Evolutionary conservation across 2,329 filamentous ascomycete species (phyloP).

Genomic region (Monosporascus sp.): DNA sequence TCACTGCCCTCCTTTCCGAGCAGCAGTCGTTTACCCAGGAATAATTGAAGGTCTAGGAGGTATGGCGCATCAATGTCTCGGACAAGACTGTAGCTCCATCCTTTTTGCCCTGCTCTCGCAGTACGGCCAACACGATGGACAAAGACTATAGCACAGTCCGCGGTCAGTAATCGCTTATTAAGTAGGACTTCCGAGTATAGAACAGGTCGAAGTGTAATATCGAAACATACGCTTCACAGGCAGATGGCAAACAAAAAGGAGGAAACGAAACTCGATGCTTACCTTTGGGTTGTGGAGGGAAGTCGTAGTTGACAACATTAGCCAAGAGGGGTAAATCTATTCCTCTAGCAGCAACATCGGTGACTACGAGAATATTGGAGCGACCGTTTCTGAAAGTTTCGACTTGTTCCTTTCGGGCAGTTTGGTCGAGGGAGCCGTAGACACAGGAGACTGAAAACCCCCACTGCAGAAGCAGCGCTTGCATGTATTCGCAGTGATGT

Average conservation of each 20-base stretch:
- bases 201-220: neutral
- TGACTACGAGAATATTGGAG: constrained; percentile 89
- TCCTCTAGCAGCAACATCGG: constrained; percentile 92
- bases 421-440: constrained; percentile 92
- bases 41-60: constrained; percentile 87
- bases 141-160: constrained; percentile 50
- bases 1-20: constrained; percentile 60
- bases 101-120: constrained; percentile 83
- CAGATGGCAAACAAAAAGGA: neutral
- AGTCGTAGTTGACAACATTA: constrained; percentile 99
- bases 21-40: constrained; percentile 78
- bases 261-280: neutral
- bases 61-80: constrained; percentile 86
- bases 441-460: constrained; percentile 91
- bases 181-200: neutral
- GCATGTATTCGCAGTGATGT: constrained; percentile 93
- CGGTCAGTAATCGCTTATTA: no score
- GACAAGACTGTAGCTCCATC: constrained; percentile 93
- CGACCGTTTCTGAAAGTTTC: constrained; percentile 80
- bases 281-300: constrained; percentile 87
- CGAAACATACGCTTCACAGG: neutral
- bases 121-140: constrained; percentile 95
- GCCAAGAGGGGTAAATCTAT: constrained; percentile 95
- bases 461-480: constrained; percentile 68
- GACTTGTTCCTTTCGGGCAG: constrained; percentile 85